These are phyloP conservation scores for Colletotrichum aenigma DNA, from an alignment of 2,329 filamentous ascomycete species.

Conservation along the genomic window DNA sequence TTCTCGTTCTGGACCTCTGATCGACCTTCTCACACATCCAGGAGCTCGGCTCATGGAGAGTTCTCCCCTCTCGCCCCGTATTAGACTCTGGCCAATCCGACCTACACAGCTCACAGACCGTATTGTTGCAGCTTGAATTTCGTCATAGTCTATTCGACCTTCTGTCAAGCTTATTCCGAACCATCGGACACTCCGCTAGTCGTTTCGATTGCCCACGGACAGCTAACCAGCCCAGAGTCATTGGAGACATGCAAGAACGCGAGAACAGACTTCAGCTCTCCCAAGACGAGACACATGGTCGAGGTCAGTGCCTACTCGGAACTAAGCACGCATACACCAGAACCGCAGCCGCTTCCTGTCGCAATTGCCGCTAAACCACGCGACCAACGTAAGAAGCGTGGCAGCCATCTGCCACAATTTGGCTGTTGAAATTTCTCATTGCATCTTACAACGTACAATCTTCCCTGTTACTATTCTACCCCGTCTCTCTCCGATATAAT, in stretches of 20 bases:
- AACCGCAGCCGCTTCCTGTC: not conserved
- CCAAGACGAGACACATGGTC: not conserved
- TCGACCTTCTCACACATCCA: not conserved
- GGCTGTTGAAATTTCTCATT: not conserved
- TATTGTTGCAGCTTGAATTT: not conserved
- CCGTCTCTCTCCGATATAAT: constrained; percentile 5
- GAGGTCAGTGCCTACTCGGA: not conserved
- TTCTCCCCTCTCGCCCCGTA: not conserved
- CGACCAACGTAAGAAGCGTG: not conserved
- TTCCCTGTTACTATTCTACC: not conserved
- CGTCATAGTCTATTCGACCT: not conserved
- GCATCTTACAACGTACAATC: constrained; percentile 18
- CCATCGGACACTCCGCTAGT: not conserved
- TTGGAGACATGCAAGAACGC: not conserved
- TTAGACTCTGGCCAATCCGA: not conserved
- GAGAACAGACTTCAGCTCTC: constrained; percentile 1
- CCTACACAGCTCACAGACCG: not conserved
- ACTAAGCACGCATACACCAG: not conserved
- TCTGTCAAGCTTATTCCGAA: not conserved
- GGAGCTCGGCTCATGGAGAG: not conserved
- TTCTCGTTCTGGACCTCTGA: not conserved
- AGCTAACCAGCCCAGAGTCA: not conserved
- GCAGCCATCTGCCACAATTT: not conserved
- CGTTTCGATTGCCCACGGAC: not conserved
- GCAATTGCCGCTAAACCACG: not conserved